Base-by-base conservation (phyloP, 768 basidiomycete genomes). In the Butyriboletus loyo region DNA sequence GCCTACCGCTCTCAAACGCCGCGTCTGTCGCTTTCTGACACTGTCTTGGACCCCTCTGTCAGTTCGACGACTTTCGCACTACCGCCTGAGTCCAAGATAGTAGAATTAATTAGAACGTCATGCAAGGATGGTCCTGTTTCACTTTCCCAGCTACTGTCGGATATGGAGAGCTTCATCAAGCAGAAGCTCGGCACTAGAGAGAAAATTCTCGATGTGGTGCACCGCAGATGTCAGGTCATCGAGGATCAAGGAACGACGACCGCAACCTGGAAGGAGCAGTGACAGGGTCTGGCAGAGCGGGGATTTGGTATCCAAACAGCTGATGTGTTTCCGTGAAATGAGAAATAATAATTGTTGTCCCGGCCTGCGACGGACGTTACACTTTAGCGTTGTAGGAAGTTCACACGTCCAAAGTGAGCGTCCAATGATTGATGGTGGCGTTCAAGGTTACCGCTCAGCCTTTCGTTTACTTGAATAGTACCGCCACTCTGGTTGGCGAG, bases 31-130 rank as follows among this genome's bases (percentile, higher is more conserved):
- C 60, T 81, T 28, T 70, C 79, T 24, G 67, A 75, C 54, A 61
- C 65, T 37, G 50, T 64, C 41, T 52, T 50, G 28, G 52, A 66
- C 39, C 66, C 53, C 27, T 64, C 66, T 44, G 52, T 71, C 57
- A 43, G 56, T 19, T 57, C 60, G 34, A 75, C 74, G 72, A 56
- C 59, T 32, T 77, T 77, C 61, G 80, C 82, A 49, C 75, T 99
- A 41, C 96, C 94, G 1, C 82, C 84, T 14, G 94, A 98, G 67
- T 70, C 74, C 38, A 83, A 86, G 58, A 85, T 99, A 56, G 75
- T 80, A 40, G 69, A 76, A 17, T 69, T 86, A 36, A 85, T 98
- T 37, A 76, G 31, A 50, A 34, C 55, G 15, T 47, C 46, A 5
- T 64, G 59, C 50, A 51, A 49, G 47, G 70, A 55, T 85, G 93